phyloP scores from a whole-genome alignment of 768 basidiomycete species.

The Serpula lacrymans region DNA sequence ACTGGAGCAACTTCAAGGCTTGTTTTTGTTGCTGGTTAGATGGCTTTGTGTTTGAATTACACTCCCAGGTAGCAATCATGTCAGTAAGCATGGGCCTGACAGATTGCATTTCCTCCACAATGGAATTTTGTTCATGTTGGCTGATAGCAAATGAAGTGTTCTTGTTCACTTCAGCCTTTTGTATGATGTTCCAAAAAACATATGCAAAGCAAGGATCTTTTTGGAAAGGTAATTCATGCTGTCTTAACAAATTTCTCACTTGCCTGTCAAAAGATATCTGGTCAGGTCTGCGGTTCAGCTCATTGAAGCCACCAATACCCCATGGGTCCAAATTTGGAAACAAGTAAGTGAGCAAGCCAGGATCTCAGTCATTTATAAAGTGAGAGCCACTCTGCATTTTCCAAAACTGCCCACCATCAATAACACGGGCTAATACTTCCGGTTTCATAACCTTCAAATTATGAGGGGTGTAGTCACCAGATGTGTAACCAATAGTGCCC shows the following conservation, averaged over 20 bases:
- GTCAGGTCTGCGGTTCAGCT: constrained; percentile 1
- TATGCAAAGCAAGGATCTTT: constrained; percentile 12
- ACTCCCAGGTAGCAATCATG: not conserved
- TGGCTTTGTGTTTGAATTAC: not conserved
- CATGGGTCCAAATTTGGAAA: constrained; percentile 13
- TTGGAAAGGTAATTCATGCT: constrained; percentile 4
- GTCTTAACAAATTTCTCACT: not conserved
- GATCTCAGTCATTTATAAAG: constrained; percentile 1
- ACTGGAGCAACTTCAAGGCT: constrained; percentile 6
- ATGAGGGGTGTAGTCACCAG: constrained; percentile 8
- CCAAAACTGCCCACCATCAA: not conserved
- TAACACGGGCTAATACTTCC: not conserved
- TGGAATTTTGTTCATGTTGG: too few relatives aligned
- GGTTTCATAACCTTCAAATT: constrained; percentile 8
- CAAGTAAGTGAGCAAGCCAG: constrained; percentile 4
- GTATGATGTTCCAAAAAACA: constrained; percentile 8
- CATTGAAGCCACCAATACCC: constrained; percentile 10
- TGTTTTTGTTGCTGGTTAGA: not conserved
- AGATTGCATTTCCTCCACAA: not conserved
- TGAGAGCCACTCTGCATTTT: not conserved
- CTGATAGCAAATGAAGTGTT: too few relatives aligned
- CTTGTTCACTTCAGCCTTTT: not conserved
- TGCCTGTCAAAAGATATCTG: too few relatives aligned
- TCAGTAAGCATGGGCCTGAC: not conserved
- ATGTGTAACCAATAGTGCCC: not conserved